Evolutionary conservation across 257 asterid species (phyloP), one percentile per base, ranked within the genome.

Genomic region (Primulina tabacum): DNA sequence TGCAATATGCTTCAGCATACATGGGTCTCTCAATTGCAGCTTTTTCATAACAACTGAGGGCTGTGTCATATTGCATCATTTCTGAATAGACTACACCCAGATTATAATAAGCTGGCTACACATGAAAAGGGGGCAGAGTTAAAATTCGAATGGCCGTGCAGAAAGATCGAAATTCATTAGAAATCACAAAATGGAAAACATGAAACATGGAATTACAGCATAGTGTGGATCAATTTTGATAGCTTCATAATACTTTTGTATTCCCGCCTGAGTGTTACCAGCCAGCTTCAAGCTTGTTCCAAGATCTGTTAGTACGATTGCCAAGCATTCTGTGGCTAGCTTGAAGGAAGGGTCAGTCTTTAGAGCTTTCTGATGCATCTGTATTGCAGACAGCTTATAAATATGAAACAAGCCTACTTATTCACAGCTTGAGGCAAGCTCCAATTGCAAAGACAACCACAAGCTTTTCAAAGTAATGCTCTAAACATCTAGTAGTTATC

Each of bases 1-100:
- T 94, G 83, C 99, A 94, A 79, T 91, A 94, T 73, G 99, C 99
- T 85, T 94, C 99, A 66, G 99, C 99, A 81, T 94, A 94, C 95
- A 94, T 88, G 71, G 99, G 99, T 76, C 93, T 85, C 82, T 94
- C 97, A 65, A 84, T 57, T 40, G 98, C 99, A 81, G 99, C 98
- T 83, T 84, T 91, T 77, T 94, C 98, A 60, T 94, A 94, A 84
- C 97, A 94, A 83, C 61, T 75, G 65, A 94, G 97, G 75, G 99
- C 99, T 56, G 87, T 83, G 66, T 94, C 99, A 68, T 89, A 94
- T 89, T 94, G 98, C 99, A 94, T 94, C 98, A 94, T 84, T 82
- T 94, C 99, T 70, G 99, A 94, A 82, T 91, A 91, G 69, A 94
- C 89, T 43, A 94, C 99, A 28, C 99, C 99, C 71, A 94, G 99